Evolutionary conservation across 352 stramenopile genomes (phyloP).

Genomic region (Thalassiosira exigua): DNA sequence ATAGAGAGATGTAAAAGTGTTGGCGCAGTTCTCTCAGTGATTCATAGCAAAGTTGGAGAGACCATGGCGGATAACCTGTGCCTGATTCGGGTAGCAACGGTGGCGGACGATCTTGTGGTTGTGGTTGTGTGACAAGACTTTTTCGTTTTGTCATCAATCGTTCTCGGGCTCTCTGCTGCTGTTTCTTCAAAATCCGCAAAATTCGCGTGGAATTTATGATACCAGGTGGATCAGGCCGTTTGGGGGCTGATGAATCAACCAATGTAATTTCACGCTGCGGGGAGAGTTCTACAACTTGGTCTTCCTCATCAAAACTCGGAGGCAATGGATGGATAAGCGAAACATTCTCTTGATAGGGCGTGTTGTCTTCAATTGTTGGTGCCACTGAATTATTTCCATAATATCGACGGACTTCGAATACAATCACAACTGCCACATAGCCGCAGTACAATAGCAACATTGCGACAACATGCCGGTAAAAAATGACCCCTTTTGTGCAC

Average conservation of each 20-base stretch:
- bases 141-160: constrained; percentile 3
- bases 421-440: constrained; percentile 35
- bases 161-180: constrained; percentile 19
- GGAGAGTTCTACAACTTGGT: constrained; percentile 20
- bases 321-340: background rate
- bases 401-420: constrained; percentile 34
- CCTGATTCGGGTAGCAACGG: too few species aligned
- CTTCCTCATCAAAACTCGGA: constrained; percentile 35
- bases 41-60: constrained; percentile 1
- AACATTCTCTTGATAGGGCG: background rate
- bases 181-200: constrained; percentile 29
- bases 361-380: background rate
- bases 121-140: background rate
- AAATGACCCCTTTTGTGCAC: constrained; percentile 24
- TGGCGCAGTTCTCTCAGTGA: constrained; percentile 19
- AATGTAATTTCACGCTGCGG: background rate
- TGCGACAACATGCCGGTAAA: constrained; percentile 37
- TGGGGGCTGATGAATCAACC: background rate
- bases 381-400: background rate
- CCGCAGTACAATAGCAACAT: constrained; percentile 44
- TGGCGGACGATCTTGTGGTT: constrained; percentile 12
- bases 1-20: constrained; percentile 17
- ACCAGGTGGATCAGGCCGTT: constrained; percentile 24
- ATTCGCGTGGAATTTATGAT: constrained; percentile 35
- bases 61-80: too few species aligned